These are phyloP conservation scores for Trichoderma sp. DNA, from an alignment of 2,329 filamentous ascomycete species.

Conservation along the genomic window DNA sequence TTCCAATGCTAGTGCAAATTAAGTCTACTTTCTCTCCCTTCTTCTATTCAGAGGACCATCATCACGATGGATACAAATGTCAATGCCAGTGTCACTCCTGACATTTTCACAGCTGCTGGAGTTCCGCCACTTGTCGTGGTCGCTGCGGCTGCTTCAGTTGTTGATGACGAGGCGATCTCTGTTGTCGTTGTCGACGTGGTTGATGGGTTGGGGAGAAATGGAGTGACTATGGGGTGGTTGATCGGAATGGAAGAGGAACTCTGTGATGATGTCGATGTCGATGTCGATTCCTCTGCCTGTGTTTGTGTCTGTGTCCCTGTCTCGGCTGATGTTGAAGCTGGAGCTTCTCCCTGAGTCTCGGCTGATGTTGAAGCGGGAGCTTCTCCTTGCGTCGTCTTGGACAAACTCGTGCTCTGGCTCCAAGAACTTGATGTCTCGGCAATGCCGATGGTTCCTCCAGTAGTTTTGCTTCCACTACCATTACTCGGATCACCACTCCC, in stretches of 20 bases:
- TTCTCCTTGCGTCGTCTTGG: background rate
- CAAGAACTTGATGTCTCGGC: background rate
- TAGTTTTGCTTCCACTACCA: background rate
- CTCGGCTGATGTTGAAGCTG: background rate
- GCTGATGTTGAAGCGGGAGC: background rate
- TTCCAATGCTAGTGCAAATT: background rate
- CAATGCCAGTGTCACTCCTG: background rate
- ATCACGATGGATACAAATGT: background rate
- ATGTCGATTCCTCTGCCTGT: background rate
- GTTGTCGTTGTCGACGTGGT: background rate
- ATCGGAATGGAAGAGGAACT: background rate
- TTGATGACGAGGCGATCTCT: background rate
- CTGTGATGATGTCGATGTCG: background rate
- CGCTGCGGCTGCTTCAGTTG: background rate
- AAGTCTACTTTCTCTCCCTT: background rate
- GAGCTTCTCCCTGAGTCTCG: background rate
- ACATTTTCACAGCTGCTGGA: background rate
- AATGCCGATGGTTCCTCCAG: background rate
- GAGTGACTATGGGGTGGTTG: background rate
- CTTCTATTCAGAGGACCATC: background rate
- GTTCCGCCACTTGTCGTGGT: background rate
- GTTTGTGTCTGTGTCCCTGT: background rate
- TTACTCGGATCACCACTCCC: background rate
- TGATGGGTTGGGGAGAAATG: background rate
- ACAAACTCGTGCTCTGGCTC: background rate